Evolutionary conservation across 1,284 basidiomycete genomes (phyloP).

Genomic region (Leccinum solheimii): DNA sequence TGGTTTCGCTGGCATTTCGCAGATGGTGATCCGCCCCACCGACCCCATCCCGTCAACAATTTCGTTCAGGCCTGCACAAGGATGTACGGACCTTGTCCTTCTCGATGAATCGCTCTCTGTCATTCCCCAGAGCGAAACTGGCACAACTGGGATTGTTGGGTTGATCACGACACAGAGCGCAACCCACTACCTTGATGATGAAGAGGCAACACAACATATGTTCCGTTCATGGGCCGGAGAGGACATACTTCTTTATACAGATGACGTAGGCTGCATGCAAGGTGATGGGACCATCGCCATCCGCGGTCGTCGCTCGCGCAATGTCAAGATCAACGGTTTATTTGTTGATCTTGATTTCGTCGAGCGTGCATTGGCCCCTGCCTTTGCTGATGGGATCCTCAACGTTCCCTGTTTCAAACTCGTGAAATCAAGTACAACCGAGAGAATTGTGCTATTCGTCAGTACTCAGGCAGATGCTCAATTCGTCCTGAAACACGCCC

Average conservation of each 20-base stretch:
- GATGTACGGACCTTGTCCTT: slow-evolving; percentile 30
- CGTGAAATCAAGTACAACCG: slow-evolving; percentile 25
- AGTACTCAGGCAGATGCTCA: slow-evolving; percentile 22
- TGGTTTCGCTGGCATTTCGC: slow-evolving; percentile 34
- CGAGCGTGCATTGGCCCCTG: slow-evolving; percentile 28
- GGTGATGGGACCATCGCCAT: slow-evolving; percentile 30
- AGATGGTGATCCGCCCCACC: slow-evolving; percentile 28
- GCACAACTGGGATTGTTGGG: slow-evolving; percentile 27
- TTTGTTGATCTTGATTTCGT: slow-evolving; percentile 32
- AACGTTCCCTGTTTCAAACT: slow-evolving; percentile 26
- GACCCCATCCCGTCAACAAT: slow-evolving; percentile 28
- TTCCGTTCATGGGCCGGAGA: slow-evolving; percentile 30
- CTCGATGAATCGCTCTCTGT: slow-evolving; percentile 27
- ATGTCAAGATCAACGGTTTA: slow-evolving; percentile 31
- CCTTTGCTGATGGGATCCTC: slow-evolving; percentile 20
- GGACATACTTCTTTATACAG: slow-evolving; percentile 29
- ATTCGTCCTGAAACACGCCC: slow-evolving; percentile 27
- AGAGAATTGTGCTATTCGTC: slow-evolving; percentile 27
- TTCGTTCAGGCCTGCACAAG: slow-evolving; percentile 29
- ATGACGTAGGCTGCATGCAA: slow-evolving; percentile 32
- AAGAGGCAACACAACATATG: slow-evolving; percentile 29
- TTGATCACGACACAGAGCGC: slow-evolving; percentile 28
- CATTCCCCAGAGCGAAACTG: slow-evolving; percentile 19
- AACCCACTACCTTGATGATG: slow-evolving; percentile 29
- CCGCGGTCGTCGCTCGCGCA: slow-evolving; percentile 32